Base-by-base conservation (phyloP, 257 asterid genomes). In the Phtheirospermum japonicum region DNA sequence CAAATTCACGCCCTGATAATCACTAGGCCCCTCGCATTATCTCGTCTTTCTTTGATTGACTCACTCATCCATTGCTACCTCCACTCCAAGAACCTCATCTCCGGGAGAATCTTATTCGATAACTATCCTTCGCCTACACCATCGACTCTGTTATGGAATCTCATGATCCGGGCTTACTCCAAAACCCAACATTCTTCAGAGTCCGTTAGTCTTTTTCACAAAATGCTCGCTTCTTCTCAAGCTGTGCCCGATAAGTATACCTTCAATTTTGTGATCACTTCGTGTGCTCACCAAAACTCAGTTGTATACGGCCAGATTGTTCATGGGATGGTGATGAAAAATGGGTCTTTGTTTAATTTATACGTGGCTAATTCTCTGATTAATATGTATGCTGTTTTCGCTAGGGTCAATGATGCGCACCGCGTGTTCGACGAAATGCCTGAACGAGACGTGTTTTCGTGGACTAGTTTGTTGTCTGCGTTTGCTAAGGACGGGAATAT, bases 1-100 rank as follows among this genome's bases (percentile, higher is more conserved):
- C 95, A 87, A 71, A 87, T 90, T 37, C 96, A 90, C 76, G 90
- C 89, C 20, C 86, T 57, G 63, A 80, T 90, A 57, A 64, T 90
- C 74, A 54, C 69, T 0, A 72, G 40, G 6, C 52, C 82, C 0
- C 69, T 68, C 64, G 40, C 68, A 19, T 66, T 79, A n/a, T 60
- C 76, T 2, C 62, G 69, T 49, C 42, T 67, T 43, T 73, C 76
- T 17, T 48, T 85, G 16, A 67, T 66, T 2, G 76, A 82, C 62
- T 83, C 93, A 40, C 88, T 90, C 45, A 83, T 85, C 75, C 96
- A 78, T 67, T 82, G 86, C 59, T 87, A 87, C 70, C 87, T 85
- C 14, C 82, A 77, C 68, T 67, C 71, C 53, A 62, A 76, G 43
- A 69, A 73, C 33, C 57, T 82, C 52, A 26, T 8, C 19, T 18